Evolutionary conservation across 306 rosid species (phyloP).

Genomic region (Fagus sylvatica): DNA sequence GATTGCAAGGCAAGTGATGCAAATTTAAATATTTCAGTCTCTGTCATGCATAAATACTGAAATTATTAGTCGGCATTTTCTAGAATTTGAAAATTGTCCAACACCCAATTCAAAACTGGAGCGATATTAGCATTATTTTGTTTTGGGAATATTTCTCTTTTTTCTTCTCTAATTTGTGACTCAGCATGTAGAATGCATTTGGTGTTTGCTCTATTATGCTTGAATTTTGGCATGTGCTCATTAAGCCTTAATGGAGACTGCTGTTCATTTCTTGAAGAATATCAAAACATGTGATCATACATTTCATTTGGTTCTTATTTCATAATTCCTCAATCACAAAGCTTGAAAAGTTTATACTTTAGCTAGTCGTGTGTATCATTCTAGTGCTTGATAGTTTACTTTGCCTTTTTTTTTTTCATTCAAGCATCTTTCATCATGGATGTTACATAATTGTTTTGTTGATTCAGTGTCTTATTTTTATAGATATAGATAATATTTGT

Average conservation of each 20-base stretch:
- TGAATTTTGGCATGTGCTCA: constrained; percentile 2
- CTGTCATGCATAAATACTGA: neutral
- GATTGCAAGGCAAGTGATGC: neutral
- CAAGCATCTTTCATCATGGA: neutral
- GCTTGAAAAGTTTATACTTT: neutral
- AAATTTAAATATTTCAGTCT: neutral
- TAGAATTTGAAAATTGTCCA: neutral
- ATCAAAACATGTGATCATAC: neutral
- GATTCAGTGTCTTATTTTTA: neutral
- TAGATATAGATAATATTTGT: too few species aligned
- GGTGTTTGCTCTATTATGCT: neutral
- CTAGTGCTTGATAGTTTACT: neutral
- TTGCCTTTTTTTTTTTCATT: neutral
- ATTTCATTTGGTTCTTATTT: neutral
- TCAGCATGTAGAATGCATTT: neutral
- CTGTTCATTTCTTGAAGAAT: neutral
- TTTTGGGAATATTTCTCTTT: neutral
- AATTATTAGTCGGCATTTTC: neutral
- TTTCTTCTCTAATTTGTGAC: neutral
- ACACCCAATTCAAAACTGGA: neutral
- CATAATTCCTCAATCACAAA: neutral
- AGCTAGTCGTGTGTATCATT: neutral
- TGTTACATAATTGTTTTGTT: neutral
- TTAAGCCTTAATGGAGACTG: neutral
- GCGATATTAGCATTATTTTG: neutral